Evolutionary conservation across 352 stramenopile genomes (phyloP).

Genomic region (Blastocystis sp.): DNA sequence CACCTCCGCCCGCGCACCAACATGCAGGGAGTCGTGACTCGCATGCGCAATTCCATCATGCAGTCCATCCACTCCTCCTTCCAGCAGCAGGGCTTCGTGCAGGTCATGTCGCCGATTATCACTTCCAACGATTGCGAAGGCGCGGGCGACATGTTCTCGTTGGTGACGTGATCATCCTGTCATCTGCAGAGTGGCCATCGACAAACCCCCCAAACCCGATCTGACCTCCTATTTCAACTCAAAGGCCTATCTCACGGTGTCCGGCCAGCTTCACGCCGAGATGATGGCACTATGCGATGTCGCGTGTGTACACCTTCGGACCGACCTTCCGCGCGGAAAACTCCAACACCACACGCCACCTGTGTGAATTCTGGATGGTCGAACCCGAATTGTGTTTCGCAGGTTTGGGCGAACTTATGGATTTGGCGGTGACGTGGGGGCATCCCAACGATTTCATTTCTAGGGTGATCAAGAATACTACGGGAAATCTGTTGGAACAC

Average conservation of each 20-base stretch:
- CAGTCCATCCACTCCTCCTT: conserved; percentile 89
- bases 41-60: conserved; percentile 86
- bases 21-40: conserved; percentile 79
- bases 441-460: background rate
- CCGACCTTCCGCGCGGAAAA: conserved; percentile 91
- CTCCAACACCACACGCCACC: conserved; percentile 86
- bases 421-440: conserved; percentile 90
- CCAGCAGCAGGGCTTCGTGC: conserved; percentile 85
- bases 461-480: conserved; percentile 8
- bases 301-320: conserved; percentile 88
- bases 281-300: conserved; percentile 85
- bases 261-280: conserved; percentile 93
- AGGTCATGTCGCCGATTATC: conserved; percentile 90
- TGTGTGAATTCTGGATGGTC: conserved; percentile 93
- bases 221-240: conserved; percentile 78
- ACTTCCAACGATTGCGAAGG: conserved; percentile 94
- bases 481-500: background rate
- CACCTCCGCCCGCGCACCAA: conserved; percentile 87
- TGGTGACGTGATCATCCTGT: background rate
- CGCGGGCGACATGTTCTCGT: conserved; percentile 82
- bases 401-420: conserved; percentile 86
- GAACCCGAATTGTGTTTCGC: conserved; percentile 85
- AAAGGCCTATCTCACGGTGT: conserved; percentile 85
- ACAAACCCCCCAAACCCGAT: conserved; percentile 50
- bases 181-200: conserved; percentile 79